Evolutionary conservation across 768 basidiomycete species (phyloP), one percentile per base, ranked within the genome.

Genomic region (Nidula microcarpa): DNA sequence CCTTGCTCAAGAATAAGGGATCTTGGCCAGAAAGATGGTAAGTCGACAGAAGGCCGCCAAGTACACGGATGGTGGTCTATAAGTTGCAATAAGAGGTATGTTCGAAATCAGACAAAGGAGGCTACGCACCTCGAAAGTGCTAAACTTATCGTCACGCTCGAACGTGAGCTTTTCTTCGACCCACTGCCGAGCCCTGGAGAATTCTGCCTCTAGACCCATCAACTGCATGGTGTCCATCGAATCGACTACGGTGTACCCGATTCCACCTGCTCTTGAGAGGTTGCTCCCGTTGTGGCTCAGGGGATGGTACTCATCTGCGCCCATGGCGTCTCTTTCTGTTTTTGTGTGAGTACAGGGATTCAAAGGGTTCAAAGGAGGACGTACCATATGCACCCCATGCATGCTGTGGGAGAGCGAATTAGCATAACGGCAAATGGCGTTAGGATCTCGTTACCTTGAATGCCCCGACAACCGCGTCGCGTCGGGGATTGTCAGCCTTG

Each of bases 221-320:
- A 98, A 69, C 51, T 91, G 76, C 74, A 98, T 82, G 10, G 87
- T 87, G 68, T 97, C 95, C 14, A 97, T 76, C 0, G 90, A 85
- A 62, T 97, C 95, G 52, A 89, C 79, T 44, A 98, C 86, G 36
- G 87, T 91, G 65, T 94, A 95, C 18, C 94, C 94, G 49, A 97
- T 87, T 11, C 91, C 87, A 36, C 91, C 92, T 1, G 84, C 85
- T 4, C 69, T 59, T 0, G 89, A 87, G 32, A 98, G 76, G 66
- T 98, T 94, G 7, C 82, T 79, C 4, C 95, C 95, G 30, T 69
- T 71, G 47, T 77, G 77, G 50, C 79, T 79, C 18, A 98, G 77
- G 0, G 95, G 94, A 62, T 96, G 92, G 62, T 93, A 97, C 67
- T 96, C 91, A 71, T 97, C 94, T 52, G 79, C 79, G 1, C 94